A percentile compares a stretch with the other conserved stretches of the same genome.
Evolutionary conservation across 106 monocot species (phyloP).

Genomic region (Narthecium ossifragum): DNA sequence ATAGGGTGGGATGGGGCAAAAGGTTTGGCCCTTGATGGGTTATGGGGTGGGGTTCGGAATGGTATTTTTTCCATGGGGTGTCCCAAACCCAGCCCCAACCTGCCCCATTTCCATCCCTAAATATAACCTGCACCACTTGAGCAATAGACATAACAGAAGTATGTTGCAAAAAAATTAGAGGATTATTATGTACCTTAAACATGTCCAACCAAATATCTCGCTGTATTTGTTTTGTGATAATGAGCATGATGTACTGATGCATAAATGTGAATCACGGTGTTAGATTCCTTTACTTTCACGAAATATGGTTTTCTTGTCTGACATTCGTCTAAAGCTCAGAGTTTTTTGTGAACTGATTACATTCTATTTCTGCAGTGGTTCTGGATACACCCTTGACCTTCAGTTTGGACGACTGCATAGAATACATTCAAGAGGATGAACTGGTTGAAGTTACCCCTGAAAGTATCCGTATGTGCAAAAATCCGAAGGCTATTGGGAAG

Average conservation of each 20-base stretch:
- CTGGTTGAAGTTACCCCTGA: slow-evolving; percentile 83
- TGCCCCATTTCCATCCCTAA: no score
- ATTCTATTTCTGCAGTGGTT: slow-evolving; percentile 63
- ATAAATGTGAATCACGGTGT: background rate
- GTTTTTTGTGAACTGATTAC: background rate
- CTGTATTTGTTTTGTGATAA: background rate
- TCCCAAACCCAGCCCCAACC: no score
- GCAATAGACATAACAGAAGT: no score
- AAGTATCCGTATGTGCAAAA: slow-evolving; percentile 92
- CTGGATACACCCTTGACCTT: slow-evolving; percentile 72
- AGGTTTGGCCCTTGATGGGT: no score
- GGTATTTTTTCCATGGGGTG: no score
- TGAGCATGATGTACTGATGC: background rate
- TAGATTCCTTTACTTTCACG: background rate
- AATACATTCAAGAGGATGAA: slow-evolving; percentile 98
- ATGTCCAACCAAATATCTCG: background rate
- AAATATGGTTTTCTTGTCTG: background rate
- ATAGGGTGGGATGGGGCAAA: no score
- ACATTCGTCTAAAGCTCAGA: background rate
- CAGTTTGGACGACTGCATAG: slow-evolving; percentile 97
- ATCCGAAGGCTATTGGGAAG: slow-evolving; percentile 67
- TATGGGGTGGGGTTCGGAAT: no score
- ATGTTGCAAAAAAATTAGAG: no score
- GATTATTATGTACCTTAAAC: background rate
- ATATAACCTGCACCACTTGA: no score